Conservation (phyloP, 257 asterid species). For the Primulina huaijiensis region DNA sequence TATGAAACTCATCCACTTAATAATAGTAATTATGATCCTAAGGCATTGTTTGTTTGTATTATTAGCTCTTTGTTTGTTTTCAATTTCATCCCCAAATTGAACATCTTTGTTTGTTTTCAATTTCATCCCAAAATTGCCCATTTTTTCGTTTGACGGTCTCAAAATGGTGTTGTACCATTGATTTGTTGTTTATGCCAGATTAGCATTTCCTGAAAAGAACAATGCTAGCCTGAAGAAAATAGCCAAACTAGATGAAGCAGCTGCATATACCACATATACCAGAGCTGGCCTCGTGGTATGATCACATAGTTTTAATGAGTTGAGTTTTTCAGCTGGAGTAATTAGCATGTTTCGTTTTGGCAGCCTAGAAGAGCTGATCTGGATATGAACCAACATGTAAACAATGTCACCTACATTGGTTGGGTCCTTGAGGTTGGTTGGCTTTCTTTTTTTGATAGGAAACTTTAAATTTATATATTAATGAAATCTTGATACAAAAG, state of each 20-base stretch:
- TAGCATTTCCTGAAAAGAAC: constrained; percentile 86
- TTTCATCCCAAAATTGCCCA: neutral
- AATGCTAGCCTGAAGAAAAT: constrained; percentile 90
- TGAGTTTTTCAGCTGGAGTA: constrained; percentile 4
- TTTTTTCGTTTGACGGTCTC: constrained; percentile 1
- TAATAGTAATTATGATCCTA: neutral
- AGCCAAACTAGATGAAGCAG: constrained; percentile 68
- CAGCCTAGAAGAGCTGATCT: constrained; percentile 96
- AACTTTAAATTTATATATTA: too few species aligned
- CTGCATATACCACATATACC: constrained; percentile 47
- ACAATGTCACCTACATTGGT: constrained; percentile 91
- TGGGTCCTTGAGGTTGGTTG: constrained; percentile 91
- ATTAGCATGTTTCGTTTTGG: constrained; percentile 10
- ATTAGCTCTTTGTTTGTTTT: constrained; percentile 4
- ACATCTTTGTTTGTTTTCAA: neutral
- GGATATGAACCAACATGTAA: constrained; percentile 94
- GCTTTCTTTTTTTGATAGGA: too few species aligned
- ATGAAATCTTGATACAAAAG: too few species aligned
- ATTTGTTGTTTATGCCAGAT: constrained; percentile 31
- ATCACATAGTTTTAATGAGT: neutral
- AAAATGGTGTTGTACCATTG: constrained; percentile 5
- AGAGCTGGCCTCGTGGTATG: constrained; percentile 34
- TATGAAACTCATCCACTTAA: neutral
- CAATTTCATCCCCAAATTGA: neutral
- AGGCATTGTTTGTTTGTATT: neutral